Conservation (phyloP, 140 eudicot species). For the Bidens hawaiensis region DNA sequence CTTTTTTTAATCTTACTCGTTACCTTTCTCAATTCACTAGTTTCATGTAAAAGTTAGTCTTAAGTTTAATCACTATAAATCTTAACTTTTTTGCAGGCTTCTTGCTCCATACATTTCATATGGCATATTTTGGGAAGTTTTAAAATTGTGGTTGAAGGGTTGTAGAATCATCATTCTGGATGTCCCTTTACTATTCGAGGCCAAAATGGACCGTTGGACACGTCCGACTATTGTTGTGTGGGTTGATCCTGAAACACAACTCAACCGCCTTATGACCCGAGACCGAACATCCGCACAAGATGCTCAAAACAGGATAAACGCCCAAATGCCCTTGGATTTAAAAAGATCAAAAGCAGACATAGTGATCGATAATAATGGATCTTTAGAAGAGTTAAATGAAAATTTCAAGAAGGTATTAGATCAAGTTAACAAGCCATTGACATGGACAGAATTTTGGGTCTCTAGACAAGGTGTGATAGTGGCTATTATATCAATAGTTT, state of each 20-base stretch:
- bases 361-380: slow-evolving; percentile 72
- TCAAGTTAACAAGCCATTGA: slow-evolving; percentile 68
- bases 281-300: slow-evolving; percentile 71
- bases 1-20: background rate
- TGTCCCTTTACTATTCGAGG: slow-evolving; percentile 80
- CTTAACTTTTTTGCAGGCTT: slow-evolving; percentile 47
- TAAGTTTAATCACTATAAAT: background rate
- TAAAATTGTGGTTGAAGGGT: slow-evolving; percentile 87
- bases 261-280: slow-evolving; percentile 69
- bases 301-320: slow-evolving; percentile 76
- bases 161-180: slow-evolving; percentile 62
- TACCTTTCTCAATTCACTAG: background rate
- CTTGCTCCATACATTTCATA: slow-evolving; percentile 86
- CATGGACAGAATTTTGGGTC: slow-evolving; percentile 85
- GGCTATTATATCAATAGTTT: background rate
- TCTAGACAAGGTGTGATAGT: slow-evolving; percentile 70
- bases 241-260: slow-evolving; percentile 86
- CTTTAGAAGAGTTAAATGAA: slow-evolving; percentile 59
- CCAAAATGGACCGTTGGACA: slow-evolving; percentile 83
- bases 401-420: slow-evolving; percentile 44
- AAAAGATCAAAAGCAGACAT: slow-evolving; percentile 72
- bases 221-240: slow-evolving; percentile 76
- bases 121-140: slow-evolving; percentile 67
- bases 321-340: slow-evolving; percentile 82
- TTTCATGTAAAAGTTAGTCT: background rate